These are phyloP conservation scores for Fraxinus pennsylvanica DNA, from an alignment of 257 asterid species.

Conservation along the genomic window DNA sequence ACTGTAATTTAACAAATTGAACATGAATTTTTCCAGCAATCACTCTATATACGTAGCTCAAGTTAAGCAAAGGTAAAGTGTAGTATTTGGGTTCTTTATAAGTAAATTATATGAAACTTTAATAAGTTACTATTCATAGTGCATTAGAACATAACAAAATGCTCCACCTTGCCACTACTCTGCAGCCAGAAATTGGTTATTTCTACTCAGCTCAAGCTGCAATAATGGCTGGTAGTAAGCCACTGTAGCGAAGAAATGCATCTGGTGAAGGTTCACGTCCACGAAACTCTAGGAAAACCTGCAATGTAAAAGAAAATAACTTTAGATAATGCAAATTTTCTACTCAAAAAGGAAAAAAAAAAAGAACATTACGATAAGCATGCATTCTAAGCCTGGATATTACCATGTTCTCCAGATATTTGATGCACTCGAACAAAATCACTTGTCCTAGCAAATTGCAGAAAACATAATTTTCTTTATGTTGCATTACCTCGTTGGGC, in stretches of 20 bases:
- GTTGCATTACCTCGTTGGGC: conserved; percentile 40
- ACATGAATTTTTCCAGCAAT: too few species aligned
- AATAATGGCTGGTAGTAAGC: conserved; percentile 33
- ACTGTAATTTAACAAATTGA: too few species aligned
- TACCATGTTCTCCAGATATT: not conserved
- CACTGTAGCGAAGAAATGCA: conserved; percentile 55
- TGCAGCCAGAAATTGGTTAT: not conserved
- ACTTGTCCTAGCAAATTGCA: not conserved
- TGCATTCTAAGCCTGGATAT: not conserved
- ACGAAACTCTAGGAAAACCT: conserved; percentile 50
- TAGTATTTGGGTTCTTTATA: too few species aligned
- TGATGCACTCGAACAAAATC: not conserved
- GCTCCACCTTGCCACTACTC: not conserved
- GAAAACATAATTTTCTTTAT: not conserved
- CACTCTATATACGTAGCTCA: too few species aligned
- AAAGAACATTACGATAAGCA: not conserved
- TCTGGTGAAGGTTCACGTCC: conserved; percentile 53
- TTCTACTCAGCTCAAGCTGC: conserved; percentile 6
- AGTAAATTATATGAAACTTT: too few species aligned
- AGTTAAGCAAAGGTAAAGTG: too few species aligned
- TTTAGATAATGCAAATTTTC: not conserved
- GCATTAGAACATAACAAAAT: not conserved
- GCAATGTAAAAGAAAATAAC: not conserved
- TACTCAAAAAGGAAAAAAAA: not conserved
- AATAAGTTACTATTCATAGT: too few species aligned